A percentile compares a stretch with the other conserved stretches of the same genome.
These are phyloP conservation scores for Sugiyamaella pinicola DNA, from an alignment of 1,139 yeast species.

Conservation along the genomic window DNA sequence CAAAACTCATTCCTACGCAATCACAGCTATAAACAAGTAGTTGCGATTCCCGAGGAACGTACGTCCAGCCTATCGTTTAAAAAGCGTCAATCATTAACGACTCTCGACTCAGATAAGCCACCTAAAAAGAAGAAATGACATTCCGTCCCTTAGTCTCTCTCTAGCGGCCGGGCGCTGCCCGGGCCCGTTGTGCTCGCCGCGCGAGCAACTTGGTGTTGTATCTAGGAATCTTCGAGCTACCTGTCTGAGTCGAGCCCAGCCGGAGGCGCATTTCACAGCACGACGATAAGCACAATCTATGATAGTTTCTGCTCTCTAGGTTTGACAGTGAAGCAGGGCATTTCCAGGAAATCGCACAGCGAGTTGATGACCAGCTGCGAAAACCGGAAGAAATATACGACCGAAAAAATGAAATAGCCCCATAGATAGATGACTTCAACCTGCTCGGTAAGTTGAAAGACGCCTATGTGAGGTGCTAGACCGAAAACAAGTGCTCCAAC, in stretches of 20 bases:
- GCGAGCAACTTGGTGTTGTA: too few species aligned
- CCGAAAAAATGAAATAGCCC: constrained; percentile 37
- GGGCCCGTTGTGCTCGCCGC: too few species aligned
- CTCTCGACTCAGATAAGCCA: constrained; percentile 5
- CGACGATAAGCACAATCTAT: too few species aligned
- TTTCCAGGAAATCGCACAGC: constrained; percentile 44
- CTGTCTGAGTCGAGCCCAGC: too few species aligned
- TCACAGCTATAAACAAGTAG: constrained; percentile 52
- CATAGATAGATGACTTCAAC: constrained; percentile 42
- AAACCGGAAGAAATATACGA: constrained; percentile 42
- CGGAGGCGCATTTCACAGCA: too few species aligned
- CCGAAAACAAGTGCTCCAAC: constrained; percentile 44
- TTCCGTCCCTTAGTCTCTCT: neutral
- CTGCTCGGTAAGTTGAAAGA: constrained; percentile 28
- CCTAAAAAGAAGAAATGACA: constrained; percentile 7
- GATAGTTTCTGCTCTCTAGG: constrained; percentile 11
- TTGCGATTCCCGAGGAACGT: constrained; percentile 24
- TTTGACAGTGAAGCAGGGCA: constrained; percentile 44
- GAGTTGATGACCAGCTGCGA: constrained; percentile 42
- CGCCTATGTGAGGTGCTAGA: constrained; percentile 36
- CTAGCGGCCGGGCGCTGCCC: too few species aligned
- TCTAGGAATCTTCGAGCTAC: too few species aligned
- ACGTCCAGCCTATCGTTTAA: constrained; percentile 2
- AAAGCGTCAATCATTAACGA: constrained; percentile 10
- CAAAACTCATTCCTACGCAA: constrained; percentile 72